Evolutionary conservation across 2,329 filamentous ascomycete genomes (phyloP).

Genomic region (Blastomyces percursus): DNA sequence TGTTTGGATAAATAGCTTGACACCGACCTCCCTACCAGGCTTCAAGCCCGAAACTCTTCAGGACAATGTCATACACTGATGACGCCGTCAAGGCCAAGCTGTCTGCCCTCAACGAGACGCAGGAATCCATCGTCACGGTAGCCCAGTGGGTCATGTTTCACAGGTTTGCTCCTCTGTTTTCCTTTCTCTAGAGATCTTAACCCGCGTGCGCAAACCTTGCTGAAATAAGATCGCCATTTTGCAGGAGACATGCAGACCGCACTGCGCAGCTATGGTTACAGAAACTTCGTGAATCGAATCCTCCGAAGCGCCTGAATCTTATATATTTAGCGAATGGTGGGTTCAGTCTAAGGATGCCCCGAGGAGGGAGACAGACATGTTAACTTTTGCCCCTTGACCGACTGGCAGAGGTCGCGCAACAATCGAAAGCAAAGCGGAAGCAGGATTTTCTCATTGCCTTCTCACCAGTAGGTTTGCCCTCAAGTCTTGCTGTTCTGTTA

Average conservation of each 20-base stretch:
- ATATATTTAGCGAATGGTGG: constrained; percentile 92
- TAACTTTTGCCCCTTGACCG: not conserved
- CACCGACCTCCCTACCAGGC: not conserved
- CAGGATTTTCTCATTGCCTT: constrained; percentile 89
- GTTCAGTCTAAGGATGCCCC: constrained; percentile 16
- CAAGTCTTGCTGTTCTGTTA: constrained; percentile 20
- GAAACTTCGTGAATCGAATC: constrained; percentile 74
- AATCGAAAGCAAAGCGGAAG: constrained; percentile 85
- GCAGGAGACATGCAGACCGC: constrained; percentile 78
- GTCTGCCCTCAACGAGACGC: constrained; percentile 88
- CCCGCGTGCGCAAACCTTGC: not conserved
- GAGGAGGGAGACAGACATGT: not conserved
- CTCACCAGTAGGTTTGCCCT: constrained; percentile 48
- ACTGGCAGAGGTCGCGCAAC: constrained; percentile 75
- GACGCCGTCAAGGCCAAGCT: constrained; percentile 92
- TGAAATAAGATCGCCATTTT: constrained; percentile 13
- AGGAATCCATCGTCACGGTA: constrained; percentile 91
- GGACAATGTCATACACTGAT: constrained; percentile 80
- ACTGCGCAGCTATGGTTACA: constrained; percentile 89
- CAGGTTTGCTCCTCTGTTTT: constrained; percentile 46
- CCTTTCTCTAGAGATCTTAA: not conserved
- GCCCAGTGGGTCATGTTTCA: constrained; percentile 99
- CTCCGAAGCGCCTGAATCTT: constrained; percentile 75
- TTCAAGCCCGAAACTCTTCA: not conserved
- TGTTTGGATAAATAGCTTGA: not conserved